Base-by-base conservation (phyloP, 495 filamentous ascomycete genomes). In the Corynascus novoguineensis region DNA sequence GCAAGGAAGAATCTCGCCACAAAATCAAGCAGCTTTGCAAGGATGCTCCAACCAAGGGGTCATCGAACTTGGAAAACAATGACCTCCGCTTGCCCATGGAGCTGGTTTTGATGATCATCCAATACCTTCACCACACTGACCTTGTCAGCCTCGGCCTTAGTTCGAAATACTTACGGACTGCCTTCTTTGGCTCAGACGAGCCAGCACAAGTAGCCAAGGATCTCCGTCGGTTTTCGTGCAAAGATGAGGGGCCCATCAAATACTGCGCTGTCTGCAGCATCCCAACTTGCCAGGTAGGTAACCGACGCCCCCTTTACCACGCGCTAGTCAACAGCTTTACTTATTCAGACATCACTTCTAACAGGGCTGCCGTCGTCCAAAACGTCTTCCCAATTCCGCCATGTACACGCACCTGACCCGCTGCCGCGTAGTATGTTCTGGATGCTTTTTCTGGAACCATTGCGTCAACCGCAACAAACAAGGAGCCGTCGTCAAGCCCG, bases 271-370 rank as follows among this genome's bases (percentile, higher is more conserved):
- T 55, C 21, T 55, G 53, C 53, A 19, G 15, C 24, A 55, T 55
- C 24, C 53, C 22, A 21, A 55, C 17, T 14, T 55, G 53, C n/a
- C 9, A 29, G 10, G 53, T 55, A 55, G 6, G 42, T 46, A n/a
- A n/a, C n/a, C n/a, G n/a, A n/a, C n/a, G n/a, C n/a, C n/a, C n/a
- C n/a, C n/a, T n/a, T n/a, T n/a, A n/a, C n/a, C n/a, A n/a, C n/a
- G n/a, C n/a, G n/a, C n/a, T n/a, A n/a, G n/a, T n/a, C n/a, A n/a
- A n/a, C n/a, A n/a, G n/a, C n/a, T n/a, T n/a, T n/a, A n/a, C n/a
- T n/a, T n/a, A n/a, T n/a, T n/a, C n/a, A n/a, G n/a, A n/a, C n/a
- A n/a, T n/a, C n/a, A 15, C 19, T 25, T n/a, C 35, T 1, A 3
- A 34, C 35, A 52, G 50, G 35, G 24, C 9, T 52, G 50, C 25